Conservation (phyloP, 768 basidiomycete genomes). For the Trametes elegans region DNA sequence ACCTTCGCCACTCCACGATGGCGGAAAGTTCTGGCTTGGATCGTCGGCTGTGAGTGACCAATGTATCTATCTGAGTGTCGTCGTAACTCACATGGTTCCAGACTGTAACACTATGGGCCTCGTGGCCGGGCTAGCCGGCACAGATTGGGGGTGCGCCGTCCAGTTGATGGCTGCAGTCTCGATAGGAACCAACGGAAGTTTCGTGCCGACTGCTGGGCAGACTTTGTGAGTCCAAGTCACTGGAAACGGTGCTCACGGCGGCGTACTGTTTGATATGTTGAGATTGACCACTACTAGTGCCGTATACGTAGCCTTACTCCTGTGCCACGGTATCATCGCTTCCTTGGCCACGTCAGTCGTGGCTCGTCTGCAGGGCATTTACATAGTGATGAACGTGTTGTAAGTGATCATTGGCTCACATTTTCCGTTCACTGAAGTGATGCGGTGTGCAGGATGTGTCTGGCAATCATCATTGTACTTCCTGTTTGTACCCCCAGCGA, state of each 20-base stretch:
- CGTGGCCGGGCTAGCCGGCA: slow-evolving; percentile 32
- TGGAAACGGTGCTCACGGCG: too few species aligned
- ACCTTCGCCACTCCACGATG: slow-evolving; percentile 31
- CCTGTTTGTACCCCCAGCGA: slow-evolving; percentile 61
- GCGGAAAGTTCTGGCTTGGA: slow-evolving; percentile 37
- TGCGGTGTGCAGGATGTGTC: slow-evolving; percentile 22
- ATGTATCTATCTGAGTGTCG: too few species aligned
- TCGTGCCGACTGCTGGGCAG: slow-evolving; percentile 28
- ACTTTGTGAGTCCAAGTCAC: slow-evolving; percentile 27
- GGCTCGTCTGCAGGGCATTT: slow-evolving; percentile 35
- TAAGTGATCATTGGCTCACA: slow-evolving; percentile 19
- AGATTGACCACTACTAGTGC: slow-evolving; percentile 29
- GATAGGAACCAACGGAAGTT: slow-evolving; percentile 30
- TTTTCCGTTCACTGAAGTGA: background rate
- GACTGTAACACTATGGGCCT: slow-evolving; percentile 38
- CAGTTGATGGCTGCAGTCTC: slow-evolving; percentile 40
- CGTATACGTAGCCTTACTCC: slow-evolving; percentile 32
- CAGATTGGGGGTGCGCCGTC: slow-evolving; percentile 39
- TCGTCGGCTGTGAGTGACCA: slow-evolving; percentile 38
- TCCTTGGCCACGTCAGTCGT: slow-evolving; percentile 34
- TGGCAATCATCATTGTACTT: slow-evolving; percentile 45
- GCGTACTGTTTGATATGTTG: background rate
- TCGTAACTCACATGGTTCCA: slow-evolving; percentile 8
- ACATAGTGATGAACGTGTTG: slow-evolving; percentile 37
- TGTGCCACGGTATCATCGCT: slow-evolving; percentile 33